Base-by-base conservation (phyloP, 228 moss, liverwort and hornwort genomes). In the Sphagnum magellanicum region DNA sequence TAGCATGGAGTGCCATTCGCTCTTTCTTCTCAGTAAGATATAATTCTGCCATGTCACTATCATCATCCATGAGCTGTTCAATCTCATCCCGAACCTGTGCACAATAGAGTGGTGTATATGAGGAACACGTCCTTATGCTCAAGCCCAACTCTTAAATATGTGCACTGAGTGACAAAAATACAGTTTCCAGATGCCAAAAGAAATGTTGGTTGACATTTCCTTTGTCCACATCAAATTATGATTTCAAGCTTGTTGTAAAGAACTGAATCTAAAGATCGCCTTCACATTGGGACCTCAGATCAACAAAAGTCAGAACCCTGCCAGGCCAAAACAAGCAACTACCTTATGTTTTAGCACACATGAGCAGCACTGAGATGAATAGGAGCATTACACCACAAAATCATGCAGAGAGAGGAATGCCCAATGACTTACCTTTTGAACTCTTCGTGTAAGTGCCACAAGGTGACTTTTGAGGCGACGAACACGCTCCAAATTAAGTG, bases 41-140 rank as follows among this genome's bases (percentile, higher is more conserved):
- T 94, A 98, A 94, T 60, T 94, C 98, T 58, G 94, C 90, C 98
- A 98, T 98, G 70, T 98, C 98, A 17, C 94, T 88, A 73, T 98
- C 98, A 59, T 98, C 98, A 51, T 98, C 98, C 98, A 98, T 98
- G 17, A 98, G 69, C 71, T 98, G 98, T 74, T 98, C 98, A 50
- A 98, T 89, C 82, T 98, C 98, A 71, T 98, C 98, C 71, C 98
- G 90, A 59, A 94, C 94, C 88, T 88, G 85, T 17, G 50, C 17
- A 13, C 10, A 67, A 51, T 51, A 65, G n/a, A 5, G 14, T 11
- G 46, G 14, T 14, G 11, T 0, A 6, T 10, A 62, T 46, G 6
- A 62, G 16, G 7, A 16, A 6, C 61, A 6, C 5, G 4, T 46
- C 47, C 16, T 16, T 6, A 62, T 62, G 61, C 47, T 62, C 16